Evolutionary conservation across 2,329 filamentous ascomycete genomes (phyloP).

Genomic region (Aspergillus piperis): DNA sequence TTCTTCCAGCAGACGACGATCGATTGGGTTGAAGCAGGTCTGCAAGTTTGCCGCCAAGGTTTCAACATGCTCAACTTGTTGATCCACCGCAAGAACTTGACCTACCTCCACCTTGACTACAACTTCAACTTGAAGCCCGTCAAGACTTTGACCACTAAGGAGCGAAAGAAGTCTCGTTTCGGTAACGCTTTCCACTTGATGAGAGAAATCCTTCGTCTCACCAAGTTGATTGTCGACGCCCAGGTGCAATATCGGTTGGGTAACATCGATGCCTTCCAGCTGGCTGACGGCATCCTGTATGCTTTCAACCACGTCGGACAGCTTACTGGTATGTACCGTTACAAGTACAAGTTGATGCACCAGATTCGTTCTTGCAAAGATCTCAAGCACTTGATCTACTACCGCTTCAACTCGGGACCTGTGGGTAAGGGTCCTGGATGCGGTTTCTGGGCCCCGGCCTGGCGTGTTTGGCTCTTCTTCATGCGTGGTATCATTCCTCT

Average conservation of each 20-base stretch:
- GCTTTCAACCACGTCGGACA: constrained; percentile 99
- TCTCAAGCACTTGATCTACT: constrained; percentile 98
- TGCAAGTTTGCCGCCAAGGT: constrained; percentile 96
- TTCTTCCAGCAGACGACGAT: constrained; percentile 99
- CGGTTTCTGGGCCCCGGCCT: constrained; percentile 98
- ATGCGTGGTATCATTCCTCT: constrained; percentile 97
- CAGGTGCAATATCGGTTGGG: constrained; percentile 97
- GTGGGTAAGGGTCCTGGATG: constrained; percentile 97
- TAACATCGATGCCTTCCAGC: constrained; percentile 98
- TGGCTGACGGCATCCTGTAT: constrained; percentile 97
- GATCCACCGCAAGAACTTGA: constrained; percentile 97
- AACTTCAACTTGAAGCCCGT: constrained; percentile 99
- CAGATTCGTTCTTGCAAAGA: constrained; percentile 99
- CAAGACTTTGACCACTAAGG: constrained; percentile 97
- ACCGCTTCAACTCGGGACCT: constrained; percentile 94
- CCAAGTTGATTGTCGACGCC: constrained; percentile 96
- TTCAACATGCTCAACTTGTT: constrained; percentile 99
- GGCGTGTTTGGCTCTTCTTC: constrained; percentile 99
- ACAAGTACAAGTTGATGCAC: constrained; percentile 99
- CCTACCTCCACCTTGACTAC: constrained; percentile 97
- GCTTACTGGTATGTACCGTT: constrained; percentile 98
- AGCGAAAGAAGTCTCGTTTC: constrained; percentile 98
- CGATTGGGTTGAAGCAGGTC: constrained; percentile 97
- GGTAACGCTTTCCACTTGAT: constrained; percentile 99
- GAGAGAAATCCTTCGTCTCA: constrained; percentile 93